These are phyloP conservation scores for Acer negundo DNA, from an alignment of 345 rosid species.

Conservation along the genomic window DNA sequence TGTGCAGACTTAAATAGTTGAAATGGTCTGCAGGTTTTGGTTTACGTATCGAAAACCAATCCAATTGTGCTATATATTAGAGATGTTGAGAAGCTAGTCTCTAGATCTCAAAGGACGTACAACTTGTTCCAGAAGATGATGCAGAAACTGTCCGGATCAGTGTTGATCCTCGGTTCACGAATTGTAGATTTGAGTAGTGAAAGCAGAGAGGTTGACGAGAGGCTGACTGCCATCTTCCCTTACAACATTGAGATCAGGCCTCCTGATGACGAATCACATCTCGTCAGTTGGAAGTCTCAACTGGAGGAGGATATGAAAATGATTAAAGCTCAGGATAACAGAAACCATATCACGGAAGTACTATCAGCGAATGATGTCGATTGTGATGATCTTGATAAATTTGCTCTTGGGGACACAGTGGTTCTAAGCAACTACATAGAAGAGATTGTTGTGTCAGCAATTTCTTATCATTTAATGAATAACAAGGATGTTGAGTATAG, in stretches of 20 bases:
- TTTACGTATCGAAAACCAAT: constrained; percentile 66
- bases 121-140: constrained; percentile 78
- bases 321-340: constrained; percentile 88
- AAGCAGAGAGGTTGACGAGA: constrained; percentile 57
- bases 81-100: constrained; percentile 69
- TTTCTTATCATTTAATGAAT: constrained; percentile 88
- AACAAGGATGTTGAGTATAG: constrained; percentile 74
- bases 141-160: constrained; percentile 72
- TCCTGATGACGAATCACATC: constrained; percentile 77
- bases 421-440: constrained; percentile 77
- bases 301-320: constrained; percentile 94
- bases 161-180: constrained; percentile 84
- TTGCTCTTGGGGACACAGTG: constrained; percentile 67
- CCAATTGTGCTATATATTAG: constrained; percentile 82
- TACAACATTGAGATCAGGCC: constrained; percentile 87
- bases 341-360: constrained; percentile 88
- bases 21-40: constrained; percentile 59
- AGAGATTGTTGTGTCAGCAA: constrained; percentile 90
- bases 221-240: constrained; percentile 70
- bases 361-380: constrained; percentile 84
- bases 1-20: background rate
- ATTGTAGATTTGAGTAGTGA: constrained; percentile 52
- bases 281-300: constrained; percentile 89
- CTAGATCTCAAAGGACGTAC: constrained; percentile 66
- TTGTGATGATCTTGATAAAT: constrained; percentile 81